Evolutionary conservation across 768 basidiomycete species (phyloP), one percentile per base, ranked within the genome.

Genomic region (Mycena capillaripes): DNA sequence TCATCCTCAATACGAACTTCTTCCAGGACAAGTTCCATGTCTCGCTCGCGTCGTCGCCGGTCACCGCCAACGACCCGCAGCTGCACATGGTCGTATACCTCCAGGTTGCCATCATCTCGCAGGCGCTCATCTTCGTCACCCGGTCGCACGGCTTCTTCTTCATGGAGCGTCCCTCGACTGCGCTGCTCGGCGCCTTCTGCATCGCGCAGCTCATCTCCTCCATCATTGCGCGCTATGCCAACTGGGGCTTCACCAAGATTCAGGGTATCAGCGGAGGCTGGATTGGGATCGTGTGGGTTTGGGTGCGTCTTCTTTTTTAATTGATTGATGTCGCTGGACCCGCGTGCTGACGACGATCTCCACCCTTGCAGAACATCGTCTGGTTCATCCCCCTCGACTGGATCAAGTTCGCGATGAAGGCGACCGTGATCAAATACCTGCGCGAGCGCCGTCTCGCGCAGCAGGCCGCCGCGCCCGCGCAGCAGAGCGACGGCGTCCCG

Each of bases 41-140:
- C 60, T 77, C 81, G 0, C 88, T 94, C 78, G 75, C 80, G 34
- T 70, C 79, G 21, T 60, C 66, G 69, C 83, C 82, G 68, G 82
- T 87, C 58, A 64, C 82, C 38, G 83, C 86, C 76, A 94, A 94
- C 81, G 93, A 95, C 81, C 82, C 81, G n/a, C 86, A 92, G 76
- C 86, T 97, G 7, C 96, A 97, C 87, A 94, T 93, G 86, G 89
- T 98, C 78, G 88, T 97, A 80, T 97, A 98, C 88, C 90, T 97
- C 76, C 96, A 97, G 85, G 97, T 99, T 70, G 97, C 97, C 72
- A 97, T 98, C 84, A 99, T 99, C 86, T 98, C 97, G 55, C 97
- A 99, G 83, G 97, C 97, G 2, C 88, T 99, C 75, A 98, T 97
- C 86, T 97, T 97, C 86, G 91, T 97, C 82, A 97, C 96, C 46